Evolutionary conservation across 2,329 filamentous ascomycete genomes (phyloP).

Genomic region (Ophiosphaerella herpotricha): DNA sequence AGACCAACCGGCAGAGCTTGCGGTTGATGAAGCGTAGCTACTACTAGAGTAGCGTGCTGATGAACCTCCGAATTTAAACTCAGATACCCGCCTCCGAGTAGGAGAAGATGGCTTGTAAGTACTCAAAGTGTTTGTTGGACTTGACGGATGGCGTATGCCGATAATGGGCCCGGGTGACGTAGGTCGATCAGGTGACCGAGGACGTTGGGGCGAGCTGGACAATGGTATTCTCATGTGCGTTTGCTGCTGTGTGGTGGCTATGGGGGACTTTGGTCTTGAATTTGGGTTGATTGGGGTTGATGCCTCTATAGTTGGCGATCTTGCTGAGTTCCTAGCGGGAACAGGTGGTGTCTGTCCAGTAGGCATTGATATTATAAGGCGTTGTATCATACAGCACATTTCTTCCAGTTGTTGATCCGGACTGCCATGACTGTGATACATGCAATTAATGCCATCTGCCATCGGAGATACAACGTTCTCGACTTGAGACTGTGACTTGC

Average conservation of each 20-base stretch:
- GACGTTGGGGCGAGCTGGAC: slow-evolving; percentile 7
- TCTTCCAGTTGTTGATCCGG: slow-evolving; percentile 37
- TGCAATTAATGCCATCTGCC: slow-evolving; percentile 38
- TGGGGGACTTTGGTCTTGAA: not conserved
- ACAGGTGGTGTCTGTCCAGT: slow-evolving; percentile 13
- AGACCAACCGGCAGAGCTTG: slow-evolving; percentile 20
- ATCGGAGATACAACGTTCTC: slow-evolving; percentile 37
- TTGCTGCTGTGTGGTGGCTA: not conserved
- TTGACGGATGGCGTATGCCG: slow-evolving; percentile 8
- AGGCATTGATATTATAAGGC: slow-evolving; percentile 24
- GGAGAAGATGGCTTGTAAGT: slow-evolving; percentile 14
- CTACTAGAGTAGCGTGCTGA: slow-evolving; percentile 80
- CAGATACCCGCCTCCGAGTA: slow-evolving; percentile 27
- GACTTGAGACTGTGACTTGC: slow-evolving; percentile 42
- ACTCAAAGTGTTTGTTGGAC: slow-evolving; percentile 6
- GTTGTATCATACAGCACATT: slow-evolving; percentile 33
- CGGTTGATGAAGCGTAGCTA: slow-evolving; percentile 81
- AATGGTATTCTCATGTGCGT: slow-evolving; percentile 3
- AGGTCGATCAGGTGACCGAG: slow-evolving; percentile 4
- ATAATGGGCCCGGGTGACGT: slow-evolving; percentile 3
- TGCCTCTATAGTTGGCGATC: slow-evolving; percentile 18
- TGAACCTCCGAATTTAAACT: slow-evolving; percentile 62
- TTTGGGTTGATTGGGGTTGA: not conserved
- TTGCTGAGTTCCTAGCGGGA: slow-evolving; percentile 19
- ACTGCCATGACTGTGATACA: slow-evolving; percentile 27